Evolutionary conservation across 2,329 filamentous ascomycete species (phyloP).

Genomic region (Aspergillus neoniger): DNA sequence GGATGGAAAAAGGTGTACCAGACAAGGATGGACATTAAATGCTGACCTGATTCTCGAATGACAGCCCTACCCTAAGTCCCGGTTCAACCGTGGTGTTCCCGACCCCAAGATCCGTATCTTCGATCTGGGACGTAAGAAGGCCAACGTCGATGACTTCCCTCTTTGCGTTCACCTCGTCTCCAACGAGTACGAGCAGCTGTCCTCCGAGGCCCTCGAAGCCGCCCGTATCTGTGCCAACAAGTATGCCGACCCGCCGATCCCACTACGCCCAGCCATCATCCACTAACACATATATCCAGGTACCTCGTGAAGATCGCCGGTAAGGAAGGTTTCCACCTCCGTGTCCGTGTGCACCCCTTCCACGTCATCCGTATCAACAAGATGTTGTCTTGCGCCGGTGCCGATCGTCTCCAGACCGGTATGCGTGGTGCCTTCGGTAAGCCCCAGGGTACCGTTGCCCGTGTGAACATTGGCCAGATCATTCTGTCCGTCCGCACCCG

Average conservation of each 20-base stretch:
- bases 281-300: constrained; percentile 35
- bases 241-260: constrained; percentile 50
- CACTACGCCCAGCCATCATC: neutral
- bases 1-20: neutral
- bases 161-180: constrained; percentile 98
- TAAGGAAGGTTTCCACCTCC: constrained; percentile 72
- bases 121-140: constrained; percentile 97
- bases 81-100: constrained; percentile 99
- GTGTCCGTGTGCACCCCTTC: constrained; percentile 90
- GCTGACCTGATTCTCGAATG: constrained; percentile 25
- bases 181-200: constrained; percentile 99
- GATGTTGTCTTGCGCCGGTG: constrained; percentile 99
- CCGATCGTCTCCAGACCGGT: constrained; percentile 99
- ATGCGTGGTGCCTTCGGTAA: constrained; percentile 99
- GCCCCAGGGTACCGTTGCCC: constrained; percentile 97
- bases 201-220: constrained; percentile 98
- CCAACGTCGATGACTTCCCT: constrained; percentile 98
- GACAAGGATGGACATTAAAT: neutral
- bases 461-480: constrained; percentile 99
- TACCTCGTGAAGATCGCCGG: constrained; percentile 70
- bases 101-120: constrained; percentile 89
- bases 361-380: constrained; percentile 99
- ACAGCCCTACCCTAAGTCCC: constrained; percentile 97
- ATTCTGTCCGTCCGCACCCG: constrained; percentile 95
- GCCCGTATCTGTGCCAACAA: constrained; percentile 99